Evolutionary conservation across 164 flowering plant species (phyloP), one percentile per base, ranked within the genome.

Genomic region (Umbilicus rupestris): DNA sequence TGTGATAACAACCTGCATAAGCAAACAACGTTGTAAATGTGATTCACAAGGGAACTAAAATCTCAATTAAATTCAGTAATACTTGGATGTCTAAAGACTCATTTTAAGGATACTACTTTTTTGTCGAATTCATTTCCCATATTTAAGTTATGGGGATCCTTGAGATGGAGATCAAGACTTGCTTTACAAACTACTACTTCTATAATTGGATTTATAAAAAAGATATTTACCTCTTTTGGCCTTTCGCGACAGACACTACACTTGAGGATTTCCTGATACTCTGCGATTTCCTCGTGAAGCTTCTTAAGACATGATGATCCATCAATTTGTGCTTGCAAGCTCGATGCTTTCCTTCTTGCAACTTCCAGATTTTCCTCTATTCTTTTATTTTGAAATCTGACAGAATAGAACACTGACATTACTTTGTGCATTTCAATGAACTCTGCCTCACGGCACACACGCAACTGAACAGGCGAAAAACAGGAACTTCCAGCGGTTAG

Each of bases 191-290:
- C n/a, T n/a, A n/a, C 7, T n/a, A n/a, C 22, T 7, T 5, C 20
- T 26, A 47, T 6, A 22, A 28, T n/a, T n/a, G 31, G 16, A 37
- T 7, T 7, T 3, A 19, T 5, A 57, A 47, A 30, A 15, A 9
- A n/a, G n/a, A 49, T 17, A 4, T 35, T 67, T 81, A 95, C 99
- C 99, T 95, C 95, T 72, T 95, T 95, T 24, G 86, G 84, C 71
- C 89, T 81, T 41, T 92, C 98, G 74, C 65, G 85, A 83, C 99
- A 95, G 67, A 88, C 77, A 66, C 82, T 78, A 77, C 99, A 95
- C 79, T 90, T 92, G 7, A 95, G 80, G 66, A 95, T 85, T 65
- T 88, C 97, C 74, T 72, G 80, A 79, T 88, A 95, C 67, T 86
- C 97, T 57, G 68, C 72, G n/a, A 89, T 84, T 80, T 92, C 98